Base-by-base conservation (phyloP, 1,139 yeast genomes). In the Debaryomycetaceae sp. region DNA sequence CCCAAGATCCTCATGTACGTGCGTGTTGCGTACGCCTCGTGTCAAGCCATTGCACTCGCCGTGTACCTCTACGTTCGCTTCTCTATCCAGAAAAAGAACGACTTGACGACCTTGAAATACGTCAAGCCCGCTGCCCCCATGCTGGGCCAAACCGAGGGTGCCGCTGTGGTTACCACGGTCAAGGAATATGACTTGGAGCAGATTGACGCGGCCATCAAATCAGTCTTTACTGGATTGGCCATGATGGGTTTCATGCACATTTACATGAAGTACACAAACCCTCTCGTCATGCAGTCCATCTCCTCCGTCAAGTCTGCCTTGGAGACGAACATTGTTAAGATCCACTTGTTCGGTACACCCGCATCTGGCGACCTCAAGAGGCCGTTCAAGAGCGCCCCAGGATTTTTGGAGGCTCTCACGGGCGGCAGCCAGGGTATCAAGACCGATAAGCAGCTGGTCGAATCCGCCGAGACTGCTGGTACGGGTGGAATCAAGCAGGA, bases 161-260 rank as follows among this genome's bases (percentile, higher is more conserved):
- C 68, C 51, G 78, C 81, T 47, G 72, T 83, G 36, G 82, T 87
- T 39, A 86, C 96, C 46, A 86, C 97, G 32, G 86, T 86, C 40
- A 85, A 77, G 66, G 96, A 90, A 47, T 92, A 90, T 64, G 99
- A 90, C 57, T 70, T 85, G 53, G 70, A 76, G 54, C 96, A 90
- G 63, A 71, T 87, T 39, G 77, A 81, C 53, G 36, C 72, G 30
- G 78, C 85, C 38, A 72, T 87, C 57, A 83, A 81, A 62, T 69
- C 93, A 40, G 73, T 86, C 41, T 77, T 80, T 68, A 81, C 92
- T 42, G 83, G 94, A 38, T 58, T 86, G 47, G 96, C 95, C 49
- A 87, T 92, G 96, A 87, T 92, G 92, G 95, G 80, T 21, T 82
- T 90, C 76, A 87, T 90, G 97, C 98, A 90, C 61, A 49, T 90